Evolutionary conservation across 305 asterid genomes (phyloP).

Genomic region (Rubia peregrina): DNA sequence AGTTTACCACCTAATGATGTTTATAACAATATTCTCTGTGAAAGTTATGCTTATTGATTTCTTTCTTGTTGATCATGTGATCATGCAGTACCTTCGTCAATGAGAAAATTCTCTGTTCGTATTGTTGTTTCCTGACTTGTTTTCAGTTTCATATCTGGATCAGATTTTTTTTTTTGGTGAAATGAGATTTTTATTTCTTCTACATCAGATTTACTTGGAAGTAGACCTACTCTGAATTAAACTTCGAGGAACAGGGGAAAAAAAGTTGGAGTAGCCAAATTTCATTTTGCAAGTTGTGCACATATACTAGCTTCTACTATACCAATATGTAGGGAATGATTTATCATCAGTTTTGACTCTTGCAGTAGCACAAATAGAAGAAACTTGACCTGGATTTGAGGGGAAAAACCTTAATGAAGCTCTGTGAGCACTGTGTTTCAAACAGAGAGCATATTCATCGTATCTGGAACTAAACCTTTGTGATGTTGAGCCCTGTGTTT

Average conservation of each 20-base stretch:
- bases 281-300: background rate
- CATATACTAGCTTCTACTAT: background rate
- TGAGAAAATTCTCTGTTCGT: background rate
- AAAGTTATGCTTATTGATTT: slow-evolving; percentile 44
- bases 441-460: slow-evolving; percentile 60
- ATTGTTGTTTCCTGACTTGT: slow-evolving; percentile 16
- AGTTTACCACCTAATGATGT: background rate
- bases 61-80: slow-evolving; percentile 83
- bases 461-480: slow-evolving; percentile 56
- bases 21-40: background rate
- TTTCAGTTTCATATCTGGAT: background rate
- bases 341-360: background rate
- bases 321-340: background rate
- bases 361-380: background rate
- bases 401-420: background rate
- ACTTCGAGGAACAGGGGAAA: background rate
- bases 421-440: slow-evolving; percentile 24
- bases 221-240: background rate
- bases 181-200: background rate
- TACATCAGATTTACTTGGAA: background rate
- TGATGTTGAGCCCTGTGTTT: slow-evolving; percentile 68
- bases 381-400: background rate
- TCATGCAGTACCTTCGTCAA: slow-evolving; percentile 64
- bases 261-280: background rate
- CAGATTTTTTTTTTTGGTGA: background rate